Evolutionary conservation across 2,329 filamentous ascomycete species (phyloP).

Genomic region (Phyllosticta paracitricarpa): DNA sequence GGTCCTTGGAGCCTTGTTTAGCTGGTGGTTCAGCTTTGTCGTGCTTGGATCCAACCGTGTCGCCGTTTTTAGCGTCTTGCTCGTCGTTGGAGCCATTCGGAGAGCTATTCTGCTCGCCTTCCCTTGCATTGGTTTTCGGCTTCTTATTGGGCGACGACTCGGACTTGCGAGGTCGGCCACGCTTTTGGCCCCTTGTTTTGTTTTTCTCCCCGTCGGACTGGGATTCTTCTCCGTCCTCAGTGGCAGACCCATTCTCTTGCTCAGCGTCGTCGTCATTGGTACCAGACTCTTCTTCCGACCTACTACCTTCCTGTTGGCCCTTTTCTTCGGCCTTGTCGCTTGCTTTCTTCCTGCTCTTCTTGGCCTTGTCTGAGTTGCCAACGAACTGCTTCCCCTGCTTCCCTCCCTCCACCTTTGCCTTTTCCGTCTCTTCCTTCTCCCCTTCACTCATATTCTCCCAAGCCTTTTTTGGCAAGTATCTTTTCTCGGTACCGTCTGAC

Average conservation of each 20-base stretch:
- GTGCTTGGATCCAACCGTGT: constrained; percentile 17
- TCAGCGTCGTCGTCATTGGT: constrained; percentile 13
- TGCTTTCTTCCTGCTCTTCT: constrained; percentile 29
- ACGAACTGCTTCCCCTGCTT: constrained; percentile 37
- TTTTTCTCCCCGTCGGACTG: not conserved
- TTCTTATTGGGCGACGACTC: constrained; percentile 24
- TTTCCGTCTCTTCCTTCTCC: constrained; percentile 35
- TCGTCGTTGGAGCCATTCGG: not conserved
- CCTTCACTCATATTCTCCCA: constrained; percentile 39
- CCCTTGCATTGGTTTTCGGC: constrained; percentile 21
- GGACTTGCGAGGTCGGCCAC: constrained; percentile 20
- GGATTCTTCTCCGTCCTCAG: not conserved
- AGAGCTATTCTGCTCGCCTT: constrained; percentile 13
- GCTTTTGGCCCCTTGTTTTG: constrained; percentile 14
- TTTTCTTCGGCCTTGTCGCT: constrained; percentile 25
- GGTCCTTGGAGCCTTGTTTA: constrained; percentile 18
- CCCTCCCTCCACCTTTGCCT: constrained; percentile 27
- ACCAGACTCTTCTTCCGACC: constrained; percentile 12
- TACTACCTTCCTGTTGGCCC: constrained; percentile 18
- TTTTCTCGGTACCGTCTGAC: constrained; percentile 33
- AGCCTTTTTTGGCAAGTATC: constrained; percentile 38
- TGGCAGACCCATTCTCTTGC: constrained; percentile 21
- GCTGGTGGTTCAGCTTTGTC: constrained; percentile 20
- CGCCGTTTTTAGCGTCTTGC: constrained; percentile 15
- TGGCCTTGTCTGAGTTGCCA: constrained; percentile 33